These are phyloP conservation scores for Echites panduratus DNA, from an alignment of 257 asterid species.

Conservation along the genomic window DNA sequence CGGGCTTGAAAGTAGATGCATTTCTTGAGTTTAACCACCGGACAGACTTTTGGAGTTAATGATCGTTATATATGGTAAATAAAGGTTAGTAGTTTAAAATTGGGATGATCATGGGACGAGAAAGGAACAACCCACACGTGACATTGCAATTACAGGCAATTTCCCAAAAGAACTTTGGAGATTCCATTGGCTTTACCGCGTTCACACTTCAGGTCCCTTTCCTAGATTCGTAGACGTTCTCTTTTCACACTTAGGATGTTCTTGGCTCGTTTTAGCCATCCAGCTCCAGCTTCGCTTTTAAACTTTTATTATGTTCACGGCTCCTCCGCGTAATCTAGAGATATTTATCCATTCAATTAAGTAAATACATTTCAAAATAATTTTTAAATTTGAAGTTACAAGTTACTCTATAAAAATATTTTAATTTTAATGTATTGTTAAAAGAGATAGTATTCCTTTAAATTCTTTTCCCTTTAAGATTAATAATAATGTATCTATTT, in stretches of 20 bases:
- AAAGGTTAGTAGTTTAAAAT: neutral
- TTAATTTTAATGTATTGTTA: too few species aligned
- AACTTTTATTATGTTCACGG: too few species aligned
- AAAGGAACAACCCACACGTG: conserved; percentile 7
- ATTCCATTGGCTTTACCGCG: conserved; percentile 10
- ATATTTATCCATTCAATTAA: too few species aligned
- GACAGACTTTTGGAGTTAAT: neutral
- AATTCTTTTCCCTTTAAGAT: too few species aligned
- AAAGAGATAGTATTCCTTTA: too few species aligned
- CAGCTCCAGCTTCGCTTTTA: neutral
- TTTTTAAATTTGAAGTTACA: too few species aligned
- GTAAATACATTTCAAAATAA: too few species aligned
- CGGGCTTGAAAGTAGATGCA: neutral
- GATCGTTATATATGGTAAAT: neutral
- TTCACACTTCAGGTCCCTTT: conserved; percentile 13
- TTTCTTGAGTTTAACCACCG: neutral
- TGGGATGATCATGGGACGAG: neutral
- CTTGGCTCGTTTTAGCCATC: neutral
- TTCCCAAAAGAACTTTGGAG: neutral
- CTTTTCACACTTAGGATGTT: conserved; percentile 12
- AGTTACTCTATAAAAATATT: too few species aligned
- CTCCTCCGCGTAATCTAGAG: too few species aligned
- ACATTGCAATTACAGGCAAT: too few species aligned
- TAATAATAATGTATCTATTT: too few species aligned
- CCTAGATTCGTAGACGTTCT: conserved; percentile 11